Evolutionary conservation across 1,284 basidiomycete genomes (phyloP).

Genomic region (Ganoderma lingzhi): DNA sequence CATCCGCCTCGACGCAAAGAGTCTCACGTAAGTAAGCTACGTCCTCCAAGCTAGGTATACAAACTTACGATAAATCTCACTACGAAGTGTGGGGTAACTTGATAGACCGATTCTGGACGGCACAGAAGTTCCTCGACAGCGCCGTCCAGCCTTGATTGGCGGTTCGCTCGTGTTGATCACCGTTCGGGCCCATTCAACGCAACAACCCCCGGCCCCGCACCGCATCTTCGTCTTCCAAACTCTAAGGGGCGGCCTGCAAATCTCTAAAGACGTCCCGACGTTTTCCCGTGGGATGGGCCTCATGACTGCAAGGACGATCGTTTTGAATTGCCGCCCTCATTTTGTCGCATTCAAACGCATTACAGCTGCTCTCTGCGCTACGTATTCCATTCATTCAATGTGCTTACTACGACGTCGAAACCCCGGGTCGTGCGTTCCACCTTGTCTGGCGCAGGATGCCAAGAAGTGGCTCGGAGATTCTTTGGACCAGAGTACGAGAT

Average conservation of each 20-base stretch:
- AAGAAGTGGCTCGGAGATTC: conserved; percentile 5
- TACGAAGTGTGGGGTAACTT: not conserved
- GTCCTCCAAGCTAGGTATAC: no score
- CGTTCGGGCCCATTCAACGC: not conserved
- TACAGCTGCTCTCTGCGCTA: not conserved
- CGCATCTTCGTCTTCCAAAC: not conserved
- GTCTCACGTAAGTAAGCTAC: not conserved
- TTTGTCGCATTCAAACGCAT: not conserved
- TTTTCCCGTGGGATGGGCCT: conserved; percentile 21
- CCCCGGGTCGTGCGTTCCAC: not conserved
- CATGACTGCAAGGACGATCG: conserved; percentile 22
- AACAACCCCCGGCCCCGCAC: conserved; percentile 10
- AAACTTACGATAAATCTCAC: not conserved
- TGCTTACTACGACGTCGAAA: not conserved
- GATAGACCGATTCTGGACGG: not conserved
- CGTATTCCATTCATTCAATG: not conserved
- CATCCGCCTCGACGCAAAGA: not conserved
- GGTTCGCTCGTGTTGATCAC: not conserved
- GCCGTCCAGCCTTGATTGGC: not conserved
- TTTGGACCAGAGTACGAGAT: conserved; percentile 13
- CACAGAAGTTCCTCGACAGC: not conserved
- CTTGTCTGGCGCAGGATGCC: not conserved
- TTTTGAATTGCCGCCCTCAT: not conserved
- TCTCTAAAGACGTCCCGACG: conserved; percentile 17
- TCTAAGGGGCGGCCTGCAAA: not conserved